Evolutionary conservation across 1,139 yeast species (phyloP).

Genomic region (Candida anutae): DNA sequence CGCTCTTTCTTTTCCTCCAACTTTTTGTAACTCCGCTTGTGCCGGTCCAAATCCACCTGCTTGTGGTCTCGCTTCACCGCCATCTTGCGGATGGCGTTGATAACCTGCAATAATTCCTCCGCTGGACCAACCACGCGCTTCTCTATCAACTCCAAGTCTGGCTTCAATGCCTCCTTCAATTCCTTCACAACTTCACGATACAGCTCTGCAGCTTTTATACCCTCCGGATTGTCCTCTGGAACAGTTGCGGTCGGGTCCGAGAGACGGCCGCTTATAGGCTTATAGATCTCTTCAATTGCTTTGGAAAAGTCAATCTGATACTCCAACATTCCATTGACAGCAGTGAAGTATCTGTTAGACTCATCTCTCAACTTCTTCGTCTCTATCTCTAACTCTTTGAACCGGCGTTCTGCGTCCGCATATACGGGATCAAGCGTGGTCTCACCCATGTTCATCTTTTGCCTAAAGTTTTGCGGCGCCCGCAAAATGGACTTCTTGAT

Average conservation of each 20-base stretch:
- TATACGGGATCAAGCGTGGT: conserved; percentile 82
- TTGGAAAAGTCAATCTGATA: conserved; percentile 90
- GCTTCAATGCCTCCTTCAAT: conserved; percentile 76
- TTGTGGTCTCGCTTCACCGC: conserved; percentile 93
- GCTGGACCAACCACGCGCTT: conserved; percentile 87
- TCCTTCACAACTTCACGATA: conserved; percentile 84
- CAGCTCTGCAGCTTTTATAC: conserved; percentile 89
- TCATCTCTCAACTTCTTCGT: conserved; percentile 88
- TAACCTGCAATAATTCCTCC: conserved; percentile 77
- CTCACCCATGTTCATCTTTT: conserved; percentile 79
- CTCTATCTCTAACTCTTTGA: conserved; percentile 83
- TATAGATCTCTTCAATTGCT: conserved; percentile 91
- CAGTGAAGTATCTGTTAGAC: conserved; percentile 78
- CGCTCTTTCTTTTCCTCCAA: conserved; percentile 77
- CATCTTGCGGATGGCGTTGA: conserved; percentile 82
- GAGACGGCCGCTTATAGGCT: conserved; percentile 88
- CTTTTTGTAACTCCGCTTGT: conserved; percentile 58
- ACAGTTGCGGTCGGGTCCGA: conserved; percentile 80
- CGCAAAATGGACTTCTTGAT: conserved; percentile 78
- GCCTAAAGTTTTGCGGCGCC: conserved; percentile 77
- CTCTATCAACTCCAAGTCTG: conserved; percentile 90
- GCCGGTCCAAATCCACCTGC: conserved; percentile 89
- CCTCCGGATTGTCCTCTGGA: conserved; percentile 94
- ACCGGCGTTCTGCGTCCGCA: conserved; percentile 90
- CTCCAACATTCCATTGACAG: conserved; percentile 88